These are phyloP conservation scores for Tuber melanosporum DNA, from an alignment of 495 filamentous ascomycete species.

Conservation along the genomic window DNA sequence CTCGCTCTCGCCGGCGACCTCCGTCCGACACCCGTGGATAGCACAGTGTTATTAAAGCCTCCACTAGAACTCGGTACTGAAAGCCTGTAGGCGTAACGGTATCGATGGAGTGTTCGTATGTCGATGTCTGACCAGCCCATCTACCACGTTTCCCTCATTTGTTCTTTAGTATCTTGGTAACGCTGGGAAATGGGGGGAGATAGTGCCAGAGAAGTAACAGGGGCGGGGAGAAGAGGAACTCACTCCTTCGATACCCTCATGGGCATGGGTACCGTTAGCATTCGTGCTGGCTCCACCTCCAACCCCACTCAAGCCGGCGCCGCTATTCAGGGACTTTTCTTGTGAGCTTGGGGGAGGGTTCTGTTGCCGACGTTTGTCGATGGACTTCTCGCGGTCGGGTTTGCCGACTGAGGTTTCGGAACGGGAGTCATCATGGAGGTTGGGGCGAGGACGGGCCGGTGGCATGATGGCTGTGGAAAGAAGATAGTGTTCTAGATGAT, in stretches of 20 bases:
- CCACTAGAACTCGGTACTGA: conserved; percentile 29
- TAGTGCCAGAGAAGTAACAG: conserved; percentile 1
- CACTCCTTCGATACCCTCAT: conserved; percentile 42
- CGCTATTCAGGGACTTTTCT: conserved; percentile 19
- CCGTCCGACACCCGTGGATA: conserved; percentile 36
- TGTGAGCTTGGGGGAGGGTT: conserved; percentile 13
- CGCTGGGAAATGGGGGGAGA: conserved; percentile 15
- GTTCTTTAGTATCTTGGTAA: conserved; percentile 16
- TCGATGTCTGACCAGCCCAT: conserved; percentile 39
- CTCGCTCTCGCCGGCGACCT: conserved; percentile 33
- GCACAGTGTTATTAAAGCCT: conserved; percentile 36
- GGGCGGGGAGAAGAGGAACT: conserved; percentile 7
- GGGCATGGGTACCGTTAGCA: conserved; percentile 40
- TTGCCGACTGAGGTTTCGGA: conserved; percentile 28
- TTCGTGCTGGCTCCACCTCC: conserved; percentile 22
- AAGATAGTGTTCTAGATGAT: conserved; percentile 18
- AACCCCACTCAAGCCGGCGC: not conserved
- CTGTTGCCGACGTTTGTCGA: conserved; percentile 32
- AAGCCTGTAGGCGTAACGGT: conserved; percentile 38
- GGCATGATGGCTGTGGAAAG: conserved; percentile 23
- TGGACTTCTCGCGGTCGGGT: conserved; percentile 30
- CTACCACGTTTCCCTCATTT: conserved; percentile 14
- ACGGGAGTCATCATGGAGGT: conserved; percentile 31
- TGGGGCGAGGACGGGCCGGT: conserved; percentile 33
- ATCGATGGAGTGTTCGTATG: conserved; percentile 36